Evolutionary conservation across 75 land plant species (phyloP).

Genomic region (Selaginella moellendorffii): DNA sequence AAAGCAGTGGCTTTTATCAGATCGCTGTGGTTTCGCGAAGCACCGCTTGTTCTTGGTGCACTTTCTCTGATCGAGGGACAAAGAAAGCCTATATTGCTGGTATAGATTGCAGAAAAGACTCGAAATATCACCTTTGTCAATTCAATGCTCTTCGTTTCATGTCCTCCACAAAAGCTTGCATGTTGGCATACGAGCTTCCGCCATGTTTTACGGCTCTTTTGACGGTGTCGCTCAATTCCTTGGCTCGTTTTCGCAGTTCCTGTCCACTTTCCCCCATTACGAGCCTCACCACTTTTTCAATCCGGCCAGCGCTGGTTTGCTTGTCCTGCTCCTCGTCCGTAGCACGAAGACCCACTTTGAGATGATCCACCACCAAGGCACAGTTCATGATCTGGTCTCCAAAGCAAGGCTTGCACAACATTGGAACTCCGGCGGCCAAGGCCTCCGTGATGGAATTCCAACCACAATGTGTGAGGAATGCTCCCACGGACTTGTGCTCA

Average conservation of each 20-base stretch:
- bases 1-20: too few relatives aligned
- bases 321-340: not conserved
- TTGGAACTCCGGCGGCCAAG: slow-evolving; percentile 22
- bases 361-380: not conserved
- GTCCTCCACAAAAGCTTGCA: not conserved
- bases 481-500: slow-evolving; percentile 14
- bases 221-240: not conserved
- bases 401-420: slow-evolving; percentile 10
- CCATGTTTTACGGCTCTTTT: not conserved
- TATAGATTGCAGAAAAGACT: too few relatives aligned
- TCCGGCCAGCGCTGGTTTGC: not conserved
- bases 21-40: not conserved
- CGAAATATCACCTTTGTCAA: too few relatives aligned
- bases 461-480: slow-evolving; percentile 33
- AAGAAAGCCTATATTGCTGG: too few relatives aligned
- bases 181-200: not conserved
- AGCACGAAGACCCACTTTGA: not conserved
- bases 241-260: not conserved
- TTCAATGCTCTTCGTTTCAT: too few relatives aligned
- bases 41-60: not conserved
- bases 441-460: slow-evolving; percentile 27
- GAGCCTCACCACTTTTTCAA: not conserved
- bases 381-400: not conserved
- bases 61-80: too few relatives aligned
- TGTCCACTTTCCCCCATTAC: not conserved